phyloP scores from a whole-genome alignment of 2,329 filamentous ascomycete genomes.

The Neonectria neomacrospora region DNA sequence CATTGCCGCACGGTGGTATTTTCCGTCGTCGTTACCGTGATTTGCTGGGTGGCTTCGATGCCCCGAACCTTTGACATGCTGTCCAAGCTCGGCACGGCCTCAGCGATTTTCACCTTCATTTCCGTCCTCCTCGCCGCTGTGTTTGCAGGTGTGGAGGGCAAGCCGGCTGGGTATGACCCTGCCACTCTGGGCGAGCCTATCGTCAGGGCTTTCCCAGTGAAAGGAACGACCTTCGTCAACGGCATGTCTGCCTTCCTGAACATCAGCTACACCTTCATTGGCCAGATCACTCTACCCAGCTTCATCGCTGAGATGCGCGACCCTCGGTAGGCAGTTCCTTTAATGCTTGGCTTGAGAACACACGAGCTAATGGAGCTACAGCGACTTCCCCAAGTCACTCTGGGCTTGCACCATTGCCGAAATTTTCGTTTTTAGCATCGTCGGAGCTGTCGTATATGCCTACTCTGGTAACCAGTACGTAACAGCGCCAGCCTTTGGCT shows the following conservation, averaged over 20 bases:
- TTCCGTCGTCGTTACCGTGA: constrained; percentile 75
- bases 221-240: constrained; percentile 80
- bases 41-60: constrained; percentile 83
- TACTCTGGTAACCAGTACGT: constrained; percentile 92
- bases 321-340: constrained; percentile 53
- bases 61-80: constrained; percentile 87
- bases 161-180: constrained; percentile 74
- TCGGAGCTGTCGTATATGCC: constrained; percentile 84
- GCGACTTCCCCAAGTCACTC: constrained; percentile 91
- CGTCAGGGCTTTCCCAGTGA: constrained; percentile 74
- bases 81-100: constrained; percentile 80
- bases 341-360: background rate
- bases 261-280: constrained; percentile 96
- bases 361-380: constrained; percentile 49
- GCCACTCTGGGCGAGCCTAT: constrained; percentile 68
- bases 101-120: constrained; percentile 89
- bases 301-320: constrained; percentile 95
- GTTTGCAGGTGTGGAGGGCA: constrained; percentile 80
- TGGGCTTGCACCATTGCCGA: constrained; percentile 92
- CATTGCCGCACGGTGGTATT: constrained; percentile 82
- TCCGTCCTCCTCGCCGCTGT: constrained; percentile 86
- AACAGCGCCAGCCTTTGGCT: constrained; percentile 87
- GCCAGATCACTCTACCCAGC: constrained; percentile 91
- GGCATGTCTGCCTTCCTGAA: constrained; percentile 93
- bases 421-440: constrained; percentile 84